A percentile compares a stretch with the other conserved stretches of the same genome.
phyloP scores from a whole-genome alignment of 179 eudicot genomes.

The Dionaea muscipula region DNA sequence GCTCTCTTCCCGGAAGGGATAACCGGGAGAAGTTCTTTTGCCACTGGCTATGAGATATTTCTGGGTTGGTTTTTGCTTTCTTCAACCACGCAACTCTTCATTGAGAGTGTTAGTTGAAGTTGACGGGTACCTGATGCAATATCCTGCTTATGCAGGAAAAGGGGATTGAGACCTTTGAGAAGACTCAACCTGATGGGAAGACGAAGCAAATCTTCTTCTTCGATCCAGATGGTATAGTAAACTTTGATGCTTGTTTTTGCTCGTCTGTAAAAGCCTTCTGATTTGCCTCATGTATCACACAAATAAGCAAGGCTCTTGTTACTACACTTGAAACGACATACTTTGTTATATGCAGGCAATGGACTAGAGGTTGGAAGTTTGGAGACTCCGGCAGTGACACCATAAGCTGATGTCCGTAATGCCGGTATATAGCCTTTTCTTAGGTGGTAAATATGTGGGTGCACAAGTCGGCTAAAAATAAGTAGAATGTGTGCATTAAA shows the following conservation, averaged over 20 bases:
- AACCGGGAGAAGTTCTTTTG: too few species aligned
- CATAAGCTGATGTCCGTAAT: conserved; percentile 6
- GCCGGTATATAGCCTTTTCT: not conserved
- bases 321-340: not conserved
- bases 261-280: too few species aligned
- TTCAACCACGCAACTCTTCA: too few species aligned
- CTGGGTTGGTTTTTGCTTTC: too few species aligned
- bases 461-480: too few species aligned
- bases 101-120: not conserved
- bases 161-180: conserved; percentile 56
- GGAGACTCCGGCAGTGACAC: conserved; percentile 14
- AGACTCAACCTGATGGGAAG: conserved; percentile 57
- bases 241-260: not conserved
- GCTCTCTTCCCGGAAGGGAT: too few species aligned
- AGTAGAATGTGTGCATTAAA: too few species aligned
- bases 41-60: too few species aligned
- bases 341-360: conserved; percentile 38
- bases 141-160: conserved; percentile 38
- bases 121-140: not conserved
- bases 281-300: not conserved
- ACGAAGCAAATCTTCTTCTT: conserved; percentile 84
- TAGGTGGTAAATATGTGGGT: not conserved
- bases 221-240: conserved; percentile 84
- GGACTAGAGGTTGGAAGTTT: conserved; percentile 61
- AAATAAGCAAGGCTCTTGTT: not conserved